Conservation (phyloP, 768 basidiomycete species). For the Boletus eberwhitei region DNA sequence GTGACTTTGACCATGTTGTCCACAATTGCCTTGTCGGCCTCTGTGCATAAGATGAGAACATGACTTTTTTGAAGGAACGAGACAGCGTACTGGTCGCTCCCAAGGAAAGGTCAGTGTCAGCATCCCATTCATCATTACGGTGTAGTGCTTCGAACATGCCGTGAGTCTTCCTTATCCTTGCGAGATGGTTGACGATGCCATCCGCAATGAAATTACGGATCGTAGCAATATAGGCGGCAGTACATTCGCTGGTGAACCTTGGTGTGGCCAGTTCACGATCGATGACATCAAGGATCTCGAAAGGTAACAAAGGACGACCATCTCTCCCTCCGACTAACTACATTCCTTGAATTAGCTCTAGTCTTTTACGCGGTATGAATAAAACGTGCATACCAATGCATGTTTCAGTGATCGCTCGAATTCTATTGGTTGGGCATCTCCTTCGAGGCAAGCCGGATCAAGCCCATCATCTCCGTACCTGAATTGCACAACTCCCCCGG, state of each 20-base stretch:
- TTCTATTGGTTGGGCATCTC: conserved; percentile 91
- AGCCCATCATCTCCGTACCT: conserved; percentile 95
- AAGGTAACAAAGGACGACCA: conserved; percentile 75
- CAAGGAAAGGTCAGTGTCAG: conserved; percentile 69
- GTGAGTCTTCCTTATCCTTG: conserved; percentile 60
- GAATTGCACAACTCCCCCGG: conserved; percentile 96
- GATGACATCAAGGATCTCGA: conserved; percentile 75
- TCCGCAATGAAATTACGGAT: conserved; percentile 70
- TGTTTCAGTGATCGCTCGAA: conserved; percentile 85
- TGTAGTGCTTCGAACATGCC: conserved; percentile 85
- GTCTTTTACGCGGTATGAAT: not conserved
- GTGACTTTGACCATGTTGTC: conserved; percentile 92
- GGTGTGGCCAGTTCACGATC: conserved; percentile 55
- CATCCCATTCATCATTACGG: conserved; percentile 72
- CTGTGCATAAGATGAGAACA: conserved; percentile 33
- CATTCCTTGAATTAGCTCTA: conserved; percentile 2
- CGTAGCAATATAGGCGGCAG: conserved; percentile 62
- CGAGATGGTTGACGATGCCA: conserved; percentile 64
- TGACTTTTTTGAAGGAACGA: not conserved
- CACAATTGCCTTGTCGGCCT: conserved; percentile 67
- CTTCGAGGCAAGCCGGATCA: conserved; percentile 94
- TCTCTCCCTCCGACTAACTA: conserved; percentile 62
- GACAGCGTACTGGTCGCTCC: conserved; percentile 61
- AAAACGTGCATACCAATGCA: conserved; percentile 53
- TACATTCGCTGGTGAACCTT: conserved; percentile 68